Evolutionary conservation across 441 rosid genomes (phyloP).

Genomic region (Syzygium syzygioides): DNA sequence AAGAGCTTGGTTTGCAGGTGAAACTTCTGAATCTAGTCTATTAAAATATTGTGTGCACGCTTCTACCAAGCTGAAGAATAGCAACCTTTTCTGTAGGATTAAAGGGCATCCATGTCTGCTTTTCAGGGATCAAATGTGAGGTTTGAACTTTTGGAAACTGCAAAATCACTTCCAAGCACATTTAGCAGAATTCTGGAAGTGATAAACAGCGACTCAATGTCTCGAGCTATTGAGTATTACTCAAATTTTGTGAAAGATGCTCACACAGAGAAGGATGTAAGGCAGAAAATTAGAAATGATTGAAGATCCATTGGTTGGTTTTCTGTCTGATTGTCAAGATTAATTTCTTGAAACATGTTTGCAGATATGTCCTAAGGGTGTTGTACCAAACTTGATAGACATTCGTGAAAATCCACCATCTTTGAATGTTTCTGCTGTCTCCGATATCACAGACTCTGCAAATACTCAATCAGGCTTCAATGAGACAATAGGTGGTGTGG

Average conservation of each 20-base stretch:
- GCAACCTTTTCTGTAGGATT: background rate
- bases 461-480: conserved; percentile 29
- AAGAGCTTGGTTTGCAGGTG: conserved; percentile 97
- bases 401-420: conserved; percentile 77
- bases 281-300: conserved; percentile 4
- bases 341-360: conserved; percentile 17
- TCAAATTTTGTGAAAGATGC: conserved; percentile 72
- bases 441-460: conserved; percentile 40
- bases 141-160: conserved; percentile 85
- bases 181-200: conserved; percentile 75
- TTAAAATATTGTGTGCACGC: conserved; percentile 1
- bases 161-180: conserved; percentile 79
- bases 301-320: background rate
- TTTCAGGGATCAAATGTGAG: conserved; percentile 88
- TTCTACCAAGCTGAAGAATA: background rate
- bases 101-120: background rate
- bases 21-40: background rate
- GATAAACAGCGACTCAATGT: conserved; percentile 60
- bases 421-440: conserved; percentile 48
- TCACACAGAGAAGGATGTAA: conserved; percentile 90
- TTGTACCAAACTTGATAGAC: conserved; percentile 58
- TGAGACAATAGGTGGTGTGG: conserved; percentile 38
- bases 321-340: background rate
- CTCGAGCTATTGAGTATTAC: conserved; percentile 71
- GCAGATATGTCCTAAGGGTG: conserved; percentile 55